These are phyloP conservation scores for Camellia japonica DNA, from an alignment of 148 eudicot genomes.

Conservation along the genomic window DNA sequence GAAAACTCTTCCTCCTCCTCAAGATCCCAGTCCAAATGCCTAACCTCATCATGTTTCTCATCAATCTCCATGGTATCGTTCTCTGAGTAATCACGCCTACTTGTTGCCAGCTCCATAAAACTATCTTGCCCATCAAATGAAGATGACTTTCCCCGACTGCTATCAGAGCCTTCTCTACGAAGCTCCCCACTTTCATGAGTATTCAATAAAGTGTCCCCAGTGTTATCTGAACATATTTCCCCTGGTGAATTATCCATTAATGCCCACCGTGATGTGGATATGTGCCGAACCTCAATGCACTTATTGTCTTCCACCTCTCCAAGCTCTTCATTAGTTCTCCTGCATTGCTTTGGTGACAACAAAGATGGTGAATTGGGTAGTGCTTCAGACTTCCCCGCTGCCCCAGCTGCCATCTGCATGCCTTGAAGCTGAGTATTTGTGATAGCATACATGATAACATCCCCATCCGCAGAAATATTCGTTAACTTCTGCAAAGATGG, in stretches of 20 bases:
- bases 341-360: constrained; percentile 10
- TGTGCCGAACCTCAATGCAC: constrained; percentile 25
- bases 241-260: constrained; percentile 34
- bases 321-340: constrained; percentile 28
- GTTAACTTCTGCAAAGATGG: neutral
- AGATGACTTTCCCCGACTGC: no score
- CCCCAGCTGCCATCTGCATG: constrained; percentile 2
- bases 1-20: constrained; percentile 20
- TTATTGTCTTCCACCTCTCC: constrained; percentile 46
- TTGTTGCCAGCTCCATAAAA: neutral
- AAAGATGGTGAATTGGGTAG: constrained; percentile 6
- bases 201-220: neutral
- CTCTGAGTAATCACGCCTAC: constrained; percentile 14
- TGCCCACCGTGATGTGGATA: constrained; percentile 60
- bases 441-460: neutral
- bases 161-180: constrained; percentile 28
- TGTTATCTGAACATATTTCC: neutral
- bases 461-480: neutral
- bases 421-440: neutral
- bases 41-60: constrained; percentile 14
- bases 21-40: constrained; percentile 10
- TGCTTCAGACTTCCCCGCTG: neutral
- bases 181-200: constrained; percentile 49
- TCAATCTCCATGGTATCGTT: constrained; percentile 31
- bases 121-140: no score